Base-by-base conservation (phyloP, 2,329 filamentous ascomycete species). In the Alternaria brassicae region DNA sequence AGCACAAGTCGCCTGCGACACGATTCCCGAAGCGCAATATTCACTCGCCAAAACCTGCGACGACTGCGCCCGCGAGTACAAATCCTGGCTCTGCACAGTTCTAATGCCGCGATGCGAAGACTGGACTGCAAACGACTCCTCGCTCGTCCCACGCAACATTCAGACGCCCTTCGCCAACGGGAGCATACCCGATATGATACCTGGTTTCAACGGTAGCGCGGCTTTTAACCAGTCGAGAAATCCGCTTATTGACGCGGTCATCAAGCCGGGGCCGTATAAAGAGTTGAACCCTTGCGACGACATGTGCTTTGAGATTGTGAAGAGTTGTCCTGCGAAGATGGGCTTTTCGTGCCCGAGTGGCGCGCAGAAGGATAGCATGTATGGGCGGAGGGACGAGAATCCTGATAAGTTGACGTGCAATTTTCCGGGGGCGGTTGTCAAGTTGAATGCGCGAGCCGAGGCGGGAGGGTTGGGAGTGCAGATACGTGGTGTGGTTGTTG, bases 61-160 rank as follows among this genome's bases (percentile, higher is more conserved):
- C 41, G 86, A 96, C 77, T 99, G 95, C 78, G 86, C 83, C 15
- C 72, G 75, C 1, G 92, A 92, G 8, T 99, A 99, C 84, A 97
- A 96, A 77, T 84, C 88, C 72, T 99, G 95, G 95, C 88, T 99
- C 19, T 99, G 95, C 81, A 91, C 92, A 23, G 93, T 98, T 27
- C 90, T 88, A 15, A 95, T 99, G 62, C 95, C 95, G 1, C 91
- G 93, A 28, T 99, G 95, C 81, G 89, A 92, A 72, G 94, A 97
- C 79, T 95, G 91, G 70, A 86, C 84, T 50, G 86, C 83, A 48
- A 70, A 76, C 2, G 81, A 82, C 13, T 53, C 19, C 2, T 72
- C 60, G 50, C 83, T 92, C 2, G 86, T 88, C 60, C 81, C 84
- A 19, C 90, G 95, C 44, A 95, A 94, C 71, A 85, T 92, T 53